Base-by-base conservation (phyloP, 75 land plant species). In the Cupressus sempervirens region DNA sequence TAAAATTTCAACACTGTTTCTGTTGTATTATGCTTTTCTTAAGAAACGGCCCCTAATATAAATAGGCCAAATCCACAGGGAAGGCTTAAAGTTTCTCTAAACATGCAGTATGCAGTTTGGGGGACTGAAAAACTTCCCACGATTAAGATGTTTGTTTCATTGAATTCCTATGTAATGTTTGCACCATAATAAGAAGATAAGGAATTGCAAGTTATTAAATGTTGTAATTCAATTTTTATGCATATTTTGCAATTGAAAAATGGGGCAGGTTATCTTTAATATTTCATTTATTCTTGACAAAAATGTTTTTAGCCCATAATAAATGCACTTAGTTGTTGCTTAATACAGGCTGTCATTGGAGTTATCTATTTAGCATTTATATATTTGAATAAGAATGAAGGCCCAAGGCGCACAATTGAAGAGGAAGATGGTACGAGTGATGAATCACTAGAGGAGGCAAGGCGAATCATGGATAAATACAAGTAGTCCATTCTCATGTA, bases 401-500 rank as follows among this genome's bases (percentile, higher is more conserved):
- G 90, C 13, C 88, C 96, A 9, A 86, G 56, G 80, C 86, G 86
- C 23, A 89, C 84, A 1, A 87, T 76, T 1, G 85, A 84, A 14
- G 86, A 84, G 1, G 82, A 81, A 16, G 34, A 77, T 10, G 84
- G 88, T 65, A 81, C 91, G 45, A 38, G 41, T 6, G 96, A 91
- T 15, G 96, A 93, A 58, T 62, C 92, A 43, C 81, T 95, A 10
- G 95, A 93, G 82, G 96, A 95, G 86, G 96, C 95, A 15, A 90
- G 94, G 83, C 91, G 91, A 56, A 95, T 95, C 40, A 95, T 95
- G 95, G 96, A 95, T 14, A 95, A 95, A 81, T 95, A 95, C 87
- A 95, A 95, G 84, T 93, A 85, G 83, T 83, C 45, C 62, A 18
- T 70, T 46, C 20, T 35, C 43, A 11, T 52, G 12, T 73, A 26